Conservation (phyloP, 1,284 basidiomycete genomes). For the Cryptococcus depauperatus region DNA sequence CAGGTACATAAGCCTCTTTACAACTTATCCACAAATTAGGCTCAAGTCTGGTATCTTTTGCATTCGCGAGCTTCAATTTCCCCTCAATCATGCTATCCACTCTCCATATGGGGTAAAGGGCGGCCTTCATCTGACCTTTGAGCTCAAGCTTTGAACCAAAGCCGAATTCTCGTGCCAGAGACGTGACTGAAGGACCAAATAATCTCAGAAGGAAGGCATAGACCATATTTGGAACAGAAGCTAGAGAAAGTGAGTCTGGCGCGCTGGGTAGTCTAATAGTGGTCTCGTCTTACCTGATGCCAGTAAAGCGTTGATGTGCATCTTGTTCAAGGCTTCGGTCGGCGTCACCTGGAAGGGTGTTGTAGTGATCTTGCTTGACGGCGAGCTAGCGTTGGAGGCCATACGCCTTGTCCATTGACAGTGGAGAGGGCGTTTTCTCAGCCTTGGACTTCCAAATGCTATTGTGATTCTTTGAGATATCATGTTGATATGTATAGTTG, state of each 20-base stretch:
- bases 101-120: slow-evolving; percentile 38
- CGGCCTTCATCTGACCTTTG: slow-evolving; percentile 29
- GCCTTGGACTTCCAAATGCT: too few species aligned
- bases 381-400: slow-evolving; percentile 4
- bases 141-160: slow-evolving; percentile 22
- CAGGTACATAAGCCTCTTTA: slow-evolving; percentile 33
- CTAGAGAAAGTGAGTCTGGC: slow-evolving; percentile 1
- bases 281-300: slow-evolving; percentile 16
- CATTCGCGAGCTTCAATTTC: slow-evolving; percentile 9
- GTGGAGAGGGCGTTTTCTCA: too few species aligned
- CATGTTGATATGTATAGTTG: too few species aligned
- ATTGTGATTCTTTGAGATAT: too few species aligned
- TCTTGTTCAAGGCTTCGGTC: slow-evolving; percentile 16
- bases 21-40: slow-evolving; percentile 19
- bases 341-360: slow-evolving; percentile 24
- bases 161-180: slow-evolving; percentile 27
- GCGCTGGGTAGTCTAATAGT: neutral
- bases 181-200: slow-evolving; percentile 22
- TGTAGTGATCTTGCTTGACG: slow-evolving; percentile 24
- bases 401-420: too few species aligned
- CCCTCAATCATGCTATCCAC: slow-evolving; percentile 32
- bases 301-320: slow-evolving; percentile 21
- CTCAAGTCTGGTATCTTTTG: slow-evolving; percentile 6
- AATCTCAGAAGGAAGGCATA: slow-evolving; percentile 26
- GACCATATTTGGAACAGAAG: slow-evolving; percentile 21